Percentiles rank a stretch among this genome's conserved stretches.
Evolutionary conservation across 192 early-diverging fungal species (phyloP).

Genomic region (Backusella parvicylindrica): DNA sequence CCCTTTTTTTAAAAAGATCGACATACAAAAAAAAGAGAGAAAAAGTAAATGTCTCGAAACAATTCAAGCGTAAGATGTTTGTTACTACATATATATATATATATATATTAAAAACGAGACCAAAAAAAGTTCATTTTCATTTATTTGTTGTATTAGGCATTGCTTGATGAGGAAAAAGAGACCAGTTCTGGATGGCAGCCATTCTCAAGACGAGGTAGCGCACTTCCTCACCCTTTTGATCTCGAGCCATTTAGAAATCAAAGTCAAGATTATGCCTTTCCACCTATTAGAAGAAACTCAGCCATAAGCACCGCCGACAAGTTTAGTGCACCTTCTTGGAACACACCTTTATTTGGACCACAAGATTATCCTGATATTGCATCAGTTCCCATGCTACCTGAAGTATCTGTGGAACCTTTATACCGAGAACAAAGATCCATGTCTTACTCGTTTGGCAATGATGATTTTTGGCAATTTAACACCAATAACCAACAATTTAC

Average conservation of each 20-base stretch:
- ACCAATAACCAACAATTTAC: slow-evolving; percentile 17
- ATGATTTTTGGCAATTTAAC: slow-evolving; percentile 24
- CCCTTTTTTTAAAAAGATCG: not conserved
- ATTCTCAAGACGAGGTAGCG: slow-evolving; percentile 2
- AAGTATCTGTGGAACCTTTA: slow-evolving; percentile 36
- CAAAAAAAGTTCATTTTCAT: not conserved
- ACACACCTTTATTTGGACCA: not conserved
- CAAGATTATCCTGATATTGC: slow-evolving; percentile 20
- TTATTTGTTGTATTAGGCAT: not conserved
- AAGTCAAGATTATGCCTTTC: slow-evolving; percentile 3
- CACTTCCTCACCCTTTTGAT: slow-evolving; percentile 9
- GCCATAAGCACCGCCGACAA: slow-evolving; percentile 8
- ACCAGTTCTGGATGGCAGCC: not conserved
- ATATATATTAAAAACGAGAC: not conserved
- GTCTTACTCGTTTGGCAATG: slow-evolving; percentile 53
- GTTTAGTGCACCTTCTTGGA: not conserved
- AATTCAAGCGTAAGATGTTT: not conserved
- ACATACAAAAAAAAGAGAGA: not conserved
- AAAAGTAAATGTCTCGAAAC: slow-evolving; percentile 8
- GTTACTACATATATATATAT: not conserved
- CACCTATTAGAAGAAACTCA: slow-evolving; percentile 6
- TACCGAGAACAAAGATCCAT: slow-evolving; percentile 51
- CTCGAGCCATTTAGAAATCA: not conserved
- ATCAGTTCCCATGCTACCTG: slow-evolving; percentile 31
- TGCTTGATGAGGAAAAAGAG: slow-evolving; percentile 4